phyloP scores from a whole-genome alignment of 768 basidiomycete species.

The Exsudoporus frostii region DNA sequence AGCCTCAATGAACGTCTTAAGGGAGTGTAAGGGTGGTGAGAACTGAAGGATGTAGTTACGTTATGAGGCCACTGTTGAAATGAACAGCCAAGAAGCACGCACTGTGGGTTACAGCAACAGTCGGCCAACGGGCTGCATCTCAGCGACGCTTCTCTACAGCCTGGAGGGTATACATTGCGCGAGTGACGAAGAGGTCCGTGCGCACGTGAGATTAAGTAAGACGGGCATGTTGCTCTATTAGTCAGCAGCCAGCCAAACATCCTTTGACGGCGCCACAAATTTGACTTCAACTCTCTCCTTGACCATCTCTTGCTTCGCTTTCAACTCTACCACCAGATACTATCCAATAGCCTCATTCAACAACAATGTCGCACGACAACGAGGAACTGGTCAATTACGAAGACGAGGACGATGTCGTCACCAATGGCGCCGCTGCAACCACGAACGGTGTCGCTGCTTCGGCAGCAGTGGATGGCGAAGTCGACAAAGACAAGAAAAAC shows the following conservation, averaged over 20 bases:
- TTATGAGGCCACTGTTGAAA: neutral
- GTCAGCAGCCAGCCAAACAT: slow-evolving; percentile 23
- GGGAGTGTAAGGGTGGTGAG: neutral
- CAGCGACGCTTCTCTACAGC: neutral
- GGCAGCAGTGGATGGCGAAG: slow-evolving; percentile 47
- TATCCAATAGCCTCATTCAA: slow-evolving; percentile 23
- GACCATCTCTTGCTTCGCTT: slow-evolving; percentile 17
- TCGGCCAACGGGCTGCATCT: slow-evolving; percentile 3
- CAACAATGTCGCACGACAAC: slow-evolving; percentile 75
- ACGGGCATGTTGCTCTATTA: slow-evolving; percentile 11
- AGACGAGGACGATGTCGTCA: slow-evolving; percentile 79
- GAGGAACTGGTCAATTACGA: slow-evolving; percentile 95
- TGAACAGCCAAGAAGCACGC: slow-evolving; percentile 3
- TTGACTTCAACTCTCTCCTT: slow-evolving; percentile 23
- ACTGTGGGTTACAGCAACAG: slow-evolving; percentile 5
- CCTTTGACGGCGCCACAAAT: slow-evolving; percentile 21
- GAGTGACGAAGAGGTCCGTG: slow-evolving; percentile 23
- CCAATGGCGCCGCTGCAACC: slow-evolving; percentile 51
- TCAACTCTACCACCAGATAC: slow-evolving; percentile 26
- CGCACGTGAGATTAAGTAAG: slow-evolving; percentile 22
- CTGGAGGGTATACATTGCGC: neutral
- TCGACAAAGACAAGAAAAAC: slow-evolving; percentile 90
- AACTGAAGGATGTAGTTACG: slow-evolving; percentile 8
- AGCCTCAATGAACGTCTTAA: slow-evolving; percentile 2
- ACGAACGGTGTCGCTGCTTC: slow-evolving; percentile 48